Conservation (phyloP, 805 yeast genomes). For the Cyberlindnera suaveolens region DNA sequence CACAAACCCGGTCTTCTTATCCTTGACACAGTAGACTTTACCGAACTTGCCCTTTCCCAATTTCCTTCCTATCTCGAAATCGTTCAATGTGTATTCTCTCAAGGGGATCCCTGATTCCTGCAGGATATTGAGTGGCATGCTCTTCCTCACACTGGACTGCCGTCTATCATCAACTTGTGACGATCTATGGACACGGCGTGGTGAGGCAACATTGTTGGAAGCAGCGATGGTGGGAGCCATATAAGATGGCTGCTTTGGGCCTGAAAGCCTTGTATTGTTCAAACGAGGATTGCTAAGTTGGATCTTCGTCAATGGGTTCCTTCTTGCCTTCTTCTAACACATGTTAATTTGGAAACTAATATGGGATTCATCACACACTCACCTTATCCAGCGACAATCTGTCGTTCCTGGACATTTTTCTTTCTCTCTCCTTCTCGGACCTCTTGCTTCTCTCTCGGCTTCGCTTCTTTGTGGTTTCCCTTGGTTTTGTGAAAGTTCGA, state of each 20-base stretch:
- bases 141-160: conserved; percentile 7
- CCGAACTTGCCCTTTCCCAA: conserved; percentile 95
- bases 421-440: too few relatives aligned
- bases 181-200: conserved; percentile 15
- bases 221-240: conserved; percentile 27
- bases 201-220: conserved; percentile 17
- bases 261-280: conserved; percentile 11
- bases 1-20: conserved; percentile 65
- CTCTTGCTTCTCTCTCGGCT: too few relatives aligned
- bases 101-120: conserved; percentile 22
- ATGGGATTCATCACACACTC: too few relatives aligned
- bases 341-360: background rate
- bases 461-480: too few relatives aligned
- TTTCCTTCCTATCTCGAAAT: conserved; percentile 82
- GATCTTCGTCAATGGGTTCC: conserved; percentile 24
- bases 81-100: conserved; percentile 38
- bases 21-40: conserved; percentile 82
- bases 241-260: conserved; percentile 20
- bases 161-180: conserved; percentile 4
- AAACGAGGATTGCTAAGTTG: conserved; percentile 15
- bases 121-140: conserved; percentile 20
- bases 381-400: too few relatives aligned
- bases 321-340: conserved; percentile 10
- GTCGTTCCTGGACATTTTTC: too few relatives aligned
- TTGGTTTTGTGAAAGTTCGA: too few relatives aligned